Evolutionary conservation across 768 basidiomycete genomes (phyloP), one percentile per base, ranked within the genome.

Genomic region (Aureoboletus auriporus): DNA sequence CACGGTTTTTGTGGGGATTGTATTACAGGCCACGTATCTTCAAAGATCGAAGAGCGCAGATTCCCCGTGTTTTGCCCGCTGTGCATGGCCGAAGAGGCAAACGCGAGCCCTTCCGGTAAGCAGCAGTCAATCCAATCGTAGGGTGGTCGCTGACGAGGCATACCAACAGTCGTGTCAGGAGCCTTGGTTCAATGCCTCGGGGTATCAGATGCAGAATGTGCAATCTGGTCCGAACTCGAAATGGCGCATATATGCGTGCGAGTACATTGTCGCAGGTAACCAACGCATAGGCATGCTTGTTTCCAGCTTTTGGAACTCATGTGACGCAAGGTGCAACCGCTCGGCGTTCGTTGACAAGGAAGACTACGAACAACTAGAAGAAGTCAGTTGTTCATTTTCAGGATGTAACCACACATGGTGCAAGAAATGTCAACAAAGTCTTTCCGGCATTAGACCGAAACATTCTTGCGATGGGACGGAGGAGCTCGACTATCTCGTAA

Each of bases 41-140:
- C 75, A 11, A 76, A 75, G 56, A 67, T 85, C 17, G 66, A 69
- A 13, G 78, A 80, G 31, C 71, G 70, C 47, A 71, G 65, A 20
- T 84, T 74, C 42, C 84, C 84, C 1, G 75, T 86, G 23, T 61
- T 75, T 14, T 86, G 84, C 56, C 85, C 84, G 1, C 48, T 74
- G 17, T 86, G 85, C 51, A 61, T 71, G 27, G 63, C 71, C 5
- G 70, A 71, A 17, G 56, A 55, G 8, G 52, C 54, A 12, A 61
- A 61, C 6, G 39, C 47, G 3, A 66, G 48, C 27, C 67, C 66
- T 8, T 66, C 66, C 10, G 66, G 73, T 71, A 57, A 62, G 71
- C 46, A 46, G 12, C 20, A 6, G 10, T 12, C 9, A 4, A 14
- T 33, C 2, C 3, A 0, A 36, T 27, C 10, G 13, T 7, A 5